Base-by-base conservation (phyloP, 1,284 basidiomycete species). In the Testicularia cyperi region DNA sequence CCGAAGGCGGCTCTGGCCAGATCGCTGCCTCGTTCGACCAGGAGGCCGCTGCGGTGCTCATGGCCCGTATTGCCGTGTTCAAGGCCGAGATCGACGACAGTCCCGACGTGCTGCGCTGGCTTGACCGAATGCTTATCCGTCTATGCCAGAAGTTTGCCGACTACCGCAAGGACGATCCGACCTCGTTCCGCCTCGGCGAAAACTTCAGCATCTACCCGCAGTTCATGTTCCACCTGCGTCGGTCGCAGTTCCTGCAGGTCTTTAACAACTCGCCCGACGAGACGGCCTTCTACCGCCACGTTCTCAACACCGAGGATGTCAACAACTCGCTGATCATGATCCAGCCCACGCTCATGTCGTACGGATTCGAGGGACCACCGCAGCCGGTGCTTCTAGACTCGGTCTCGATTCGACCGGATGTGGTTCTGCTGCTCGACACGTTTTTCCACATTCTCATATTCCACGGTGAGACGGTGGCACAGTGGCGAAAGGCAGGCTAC, bases 371-470 rank as follows among this genome's bases (percentile, higher is more conserved):
- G 75, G 83, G 86, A 13, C 79, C 80, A 20, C 88, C 95, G 19
- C 88, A 92, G 70, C 95, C 95, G 7, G 94, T 98, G 27, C 81
- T 98, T 24, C 85, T 99, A 36, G 95, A 99, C 81, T 94, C 90
- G 49, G 87, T 98, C 25, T 97, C 92, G 37, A 97, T 98, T 80
- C 91, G 94, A 77, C 88, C 89, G 35, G 94, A 99, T 72, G 90
- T 92, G 63, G 88, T 98, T 67, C 84, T 99, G 26, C 83, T 99
- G n/a, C 86, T 99, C 57, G 95, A 99, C 77, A 98, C 95, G 4
- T 99, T 96, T 84, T 98, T 99, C 90, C 95, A 99, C 78, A 96
- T 98, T 68, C 87, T 98, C 72, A 98, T 98, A 79, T 98, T 96
- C 88, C 92, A 98, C 77, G 95, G 95, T 22, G 91, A 94, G 78